Evolutionary conservation across 805 yeast species (phyloP).

Genomic region (Ogataea thermomethanolica): DNA sequence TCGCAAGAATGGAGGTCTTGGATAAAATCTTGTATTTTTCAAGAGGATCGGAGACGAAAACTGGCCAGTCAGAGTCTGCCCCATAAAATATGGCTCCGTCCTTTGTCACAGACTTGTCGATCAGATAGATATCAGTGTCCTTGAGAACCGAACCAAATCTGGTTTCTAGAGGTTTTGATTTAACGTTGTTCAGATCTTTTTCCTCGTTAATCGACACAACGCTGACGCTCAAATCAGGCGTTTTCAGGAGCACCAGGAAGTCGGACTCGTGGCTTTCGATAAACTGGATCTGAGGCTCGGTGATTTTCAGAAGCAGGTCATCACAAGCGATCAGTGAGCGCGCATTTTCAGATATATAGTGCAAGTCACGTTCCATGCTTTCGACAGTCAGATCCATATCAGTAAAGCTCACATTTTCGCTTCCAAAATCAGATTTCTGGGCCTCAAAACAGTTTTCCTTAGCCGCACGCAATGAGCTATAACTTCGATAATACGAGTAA

Average conservation of each 20-base stretch:
- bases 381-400: neutral
- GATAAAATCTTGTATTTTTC: slow-evolving; percentile 54
- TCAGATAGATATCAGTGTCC: slow-evolving; percentile 69
- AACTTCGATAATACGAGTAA: slow-evolving; percentile 34
- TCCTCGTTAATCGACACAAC: slow-evolving; percentile 58
- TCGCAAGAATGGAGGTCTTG: slow-evolving; percentile 57
- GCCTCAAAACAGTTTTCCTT: slow-evolving; percentile 1
- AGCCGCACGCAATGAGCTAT: slow-evolving; percentile 28
- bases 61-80: slow-evolving; percentile 71
- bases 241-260: slow-evolving; percentile 63
- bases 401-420: neutral
- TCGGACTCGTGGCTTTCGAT: slow-evolving; percentile 49
- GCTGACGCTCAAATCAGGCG: slow-evolving; percentile 68
- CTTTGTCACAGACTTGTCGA: slow-evolving; percentile 40
- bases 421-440: neutral
- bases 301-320: slow-evolving; percentile 61
- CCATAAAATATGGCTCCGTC: slow-evolving; percentile 55
- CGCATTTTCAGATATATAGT: slow-evolving; percentile 4
- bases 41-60: slow-evolving; percentile 72
- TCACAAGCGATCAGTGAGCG: slow-evolving; percentile 39
- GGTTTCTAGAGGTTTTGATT: slow-evolving; percentile 46
- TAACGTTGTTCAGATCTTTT: slow-evolving; percentile 11
- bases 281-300: slow-evolving; percentile 81
- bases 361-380: slow-evolving; percentile 1
- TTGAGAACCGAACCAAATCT: slow-evolving; percentile 66